Evolutionary conservation across 805 yeast species (phyloP), one percentile per base, ranked within the genome.

Genomic region (Priceomyces medius): DNA sequence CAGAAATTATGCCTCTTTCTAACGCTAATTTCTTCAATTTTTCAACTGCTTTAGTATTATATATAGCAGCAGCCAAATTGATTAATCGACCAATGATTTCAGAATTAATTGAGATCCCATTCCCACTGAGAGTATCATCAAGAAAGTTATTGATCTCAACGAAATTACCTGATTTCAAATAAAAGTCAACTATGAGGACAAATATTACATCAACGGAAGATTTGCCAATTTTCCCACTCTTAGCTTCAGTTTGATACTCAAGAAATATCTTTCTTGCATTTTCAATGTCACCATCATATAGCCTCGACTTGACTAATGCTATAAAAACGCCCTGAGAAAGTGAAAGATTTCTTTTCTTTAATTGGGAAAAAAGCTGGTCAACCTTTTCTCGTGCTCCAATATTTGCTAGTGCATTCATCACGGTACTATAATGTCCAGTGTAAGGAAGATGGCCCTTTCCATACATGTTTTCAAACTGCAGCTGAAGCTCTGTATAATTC

Each of bases 371-470:
- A 42, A 85, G 62, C 42, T 55, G 59, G 20, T 74, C 76, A 8
- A 76, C 80, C 54, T 71, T 74, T 29, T 58, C 70, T 31, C 53
- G 59, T 48, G 76, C 79, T 7, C 78, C 82, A 24, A 65, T 55
- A 3, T 53, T 47, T 1, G 86, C 81, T 45, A 85, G 61, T 0
- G 85, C 79, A 40, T 67, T 61, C 76, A 85, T 80, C 9, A 83
- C 80, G 13, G 79, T 73, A 3, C 76, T 68, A 54, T 84, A 85
- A 49, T 84, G 87, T 20, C 56, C 53, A 21, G 70, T 60, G 36
- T 71, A 71, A 1, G 86, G 85, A 19, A 77, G 58, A 31, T 74
- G 64, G 1, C 79, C 81, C n/a, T 66, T 58, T 1, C 77, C 80
- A 50, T 77, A 77, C 56, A 76, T 66, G 17, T 66, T 70, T 51